Percentiles rank a stretch among this genome's conserved stretches.
These are phyloP conservation scores for Coemansia furcata DNA, from an alignment of 192 early-diverging fungal species.

Conservation along the genomic window DNA sequence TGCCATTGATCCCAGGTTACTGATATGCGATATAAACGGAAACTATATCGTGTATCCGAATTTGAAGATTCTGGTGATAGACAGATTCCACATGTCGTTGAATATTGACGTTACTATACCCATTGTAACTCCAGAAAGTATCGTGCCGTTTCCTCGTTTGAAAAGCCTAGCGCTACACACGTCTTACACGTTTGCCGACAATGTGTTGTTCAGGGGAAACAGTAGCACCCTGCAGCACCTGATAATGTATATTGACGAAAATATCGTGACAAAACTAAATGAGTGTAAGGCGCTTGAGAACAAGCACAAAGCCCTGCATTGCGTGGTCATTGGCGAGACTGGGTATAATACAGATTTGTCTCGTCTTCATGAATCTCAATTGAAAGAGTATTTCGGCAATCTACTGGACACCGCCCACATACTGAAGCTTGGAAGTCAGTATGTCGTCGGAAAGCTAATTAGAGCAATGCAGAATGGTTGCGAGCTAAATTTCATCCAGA, in stretches of 20 bases:
- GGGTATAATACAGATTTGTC: not conserved
- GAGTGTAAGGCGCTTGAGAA: not conserved
- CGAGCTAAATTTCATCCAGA: not conserved
- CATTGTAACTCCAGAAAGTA: not conserved
- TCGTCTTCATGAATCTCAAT: not conserved
- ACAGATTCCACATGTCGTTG: not conserved
- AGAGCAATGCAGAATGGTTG: not conserved
- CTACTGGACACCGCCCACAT: not conserved
- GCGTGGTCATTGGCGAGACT: not conserved
- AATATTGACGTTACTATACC: not conserved
- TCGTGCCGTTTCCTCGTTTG: slow-evolving; percentile 4
- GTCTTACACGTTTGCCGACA: not conserved
- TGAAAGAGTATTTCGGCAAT: not conserved
- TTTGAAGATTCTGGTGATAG: not conserved
- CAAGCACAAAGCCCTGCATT: not conserved
- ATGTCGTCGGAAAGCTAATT: not conserved
- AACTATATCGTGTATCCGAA: not conserved
- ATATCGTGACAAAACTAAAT: not conserved
- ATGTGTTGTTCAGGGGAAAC: slow-evolving; percentile 12
- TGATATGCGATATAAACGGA: not conserved
- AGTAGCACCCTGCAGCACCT: not conserved
- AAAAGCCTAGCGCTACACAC: not conserved
- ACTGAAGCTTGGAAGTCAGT: not conserved
- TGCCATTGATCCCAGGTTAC: not conserved
- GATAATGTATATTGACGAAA: not conserved